Percentiles rank a stretch among this genome's conserved stretches.
phyloP scores from a whole-genome alignment of 441 rosid genomes.

The Macaranga tanarius region DNA sequence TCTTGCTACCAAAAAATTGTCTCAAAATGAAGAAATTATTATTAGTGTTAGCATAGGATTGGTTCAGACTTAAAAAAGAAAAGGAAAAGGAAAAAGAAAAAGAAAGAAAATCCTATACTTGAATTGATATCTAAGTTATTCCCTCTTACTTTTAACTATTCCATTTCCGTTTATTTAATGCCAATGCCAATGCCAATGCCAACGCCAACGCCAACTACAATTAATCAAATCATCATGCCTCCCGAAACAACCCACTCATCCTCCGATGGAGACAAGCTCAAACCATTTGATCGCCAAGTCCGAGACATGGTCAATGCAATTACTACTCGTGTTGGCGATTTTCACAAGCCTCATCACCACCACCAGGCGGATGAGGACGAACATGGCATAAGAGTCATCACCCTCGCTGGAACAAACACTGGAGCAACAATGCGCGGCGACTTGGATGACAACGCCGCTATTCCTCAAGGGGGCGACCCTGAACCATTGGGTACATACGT shows the following conservation, averaged over 20 bases:
- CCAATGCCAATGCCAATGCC: neutral
- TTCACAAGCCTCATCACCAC: slow-evolving; percentile 37
- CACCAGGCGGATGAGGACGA: slow-evolving; percentile 40
- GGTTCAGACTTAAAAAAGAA: neutral
- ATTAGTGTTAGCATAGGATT: neutral
- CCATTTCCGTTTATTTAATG: neutral
- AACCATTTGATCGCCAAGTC: slow-evolving; percentile 42
- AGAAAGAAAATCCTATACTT: neutral
- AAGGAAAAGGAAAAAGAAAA: neutral
- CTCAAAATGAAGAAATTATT: neutral
- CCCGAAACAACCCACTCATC: slow-evolving; percentile 30
- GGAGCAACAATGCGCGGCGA: slow-evolving; percentile 77
- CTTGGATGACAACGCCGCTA: slow-evolving; percentile 22
- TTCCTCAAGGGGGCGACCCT: slow-evolving; percentile 19
- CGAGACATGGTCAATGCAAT: slow-evolving; percentile 65
- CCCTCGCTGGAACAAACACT: slow-evolving; percentile 73
- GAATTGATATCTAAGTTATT: slow-evolving; percentile 1
- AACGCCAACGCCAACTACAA: neutral
- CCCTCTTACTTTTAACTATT: neutral
- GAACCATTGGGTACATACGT: slow-evolving; percentile 56
- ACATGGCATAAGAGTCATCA: slow-evolving; percentile 51
- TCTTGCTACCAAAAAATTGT: too few relatives aligned
- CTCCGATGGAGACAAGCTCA: slow-evolving; percentile 41
- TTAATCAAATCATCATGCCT: slow-evolving; percentile 27
- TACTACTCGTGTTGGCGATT: slow-evolving; percentile 39